A percentile compares a stretch with the other conserved stretches of the same genome.
phyloP scores from a whole-genome alignment of 345 rosid species.

The Camelina hispida region DNA sequence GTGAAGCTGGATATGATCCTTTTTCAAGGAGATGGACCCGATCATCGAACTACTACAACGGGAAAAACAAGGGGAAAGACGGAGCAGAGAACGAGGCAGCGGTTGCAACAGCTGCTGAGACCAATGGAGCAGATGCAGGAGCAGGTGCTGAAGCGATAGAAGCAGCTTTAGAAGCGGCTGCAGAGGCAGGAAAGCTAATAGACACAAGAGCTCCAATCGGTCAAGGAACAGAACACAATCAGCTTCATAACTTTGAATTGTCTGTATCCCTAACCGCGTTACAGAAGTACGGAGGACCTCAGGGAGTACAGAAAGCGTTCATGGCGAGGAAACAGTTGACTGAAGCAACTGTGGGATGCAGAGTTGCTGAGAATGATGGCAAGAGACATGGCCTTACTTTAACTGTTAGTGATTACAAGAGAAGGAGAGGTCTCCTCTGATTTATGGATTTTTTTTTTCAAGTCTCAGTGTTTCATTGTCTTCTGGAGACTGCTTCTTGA shows the following conservation, averaged over 20 bases:
- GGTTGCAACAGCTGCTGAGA: slow-evolving; percentile 35
- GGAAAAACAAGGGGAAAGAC: slow-evolving; percentile 48
- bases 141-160: slow-evolving; percentile 51
- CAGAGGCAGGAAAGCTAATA: slow-evolving; percentile 91
- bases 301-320: slow-evolving; percentile 85
- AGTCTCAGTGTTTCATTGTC: slow-evolving; percentile 19
- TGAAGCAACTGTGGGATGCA: slow-evolving; percentile 86
- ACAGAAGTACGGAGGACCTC: slow-evolving; percentile 77
- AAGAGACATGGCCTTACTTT: slow-evolving; percentile 84
- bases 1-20: slow-evolving; percentile 98
- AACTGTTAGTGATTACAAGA: slow-evolving; percentile 97
- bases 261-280: slow-evolving; percentile 68
- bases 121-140: slow-evolving; percentile 42
- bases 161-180: slow-evolving; percentile 94
- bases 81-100: slow-evolving; percentile 44
- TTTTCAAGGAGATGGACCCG: slow-evolving; percentile 99
- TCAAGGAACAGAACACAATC: slow-evolving; percentile 75
- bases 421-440: slow-evolving; percentile 97
- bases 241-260: slow-evolving; percentile 80
- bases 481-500: slow-evolving; percentile 13
- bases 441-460: slow-evolving; percentile 12
- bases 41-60: slow-evolving; percentile 86
- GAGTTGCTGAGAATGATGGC: slow-evolving; percentile 83
- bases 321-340: slow-evolving; percentile 90
- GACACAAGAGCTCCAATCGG: slow-evolving; percentile 94